Evolutionary conservation across 2,329 filamentous ascomycete species (phyloP).

Genomic region (Penicillium freii): DNA sequence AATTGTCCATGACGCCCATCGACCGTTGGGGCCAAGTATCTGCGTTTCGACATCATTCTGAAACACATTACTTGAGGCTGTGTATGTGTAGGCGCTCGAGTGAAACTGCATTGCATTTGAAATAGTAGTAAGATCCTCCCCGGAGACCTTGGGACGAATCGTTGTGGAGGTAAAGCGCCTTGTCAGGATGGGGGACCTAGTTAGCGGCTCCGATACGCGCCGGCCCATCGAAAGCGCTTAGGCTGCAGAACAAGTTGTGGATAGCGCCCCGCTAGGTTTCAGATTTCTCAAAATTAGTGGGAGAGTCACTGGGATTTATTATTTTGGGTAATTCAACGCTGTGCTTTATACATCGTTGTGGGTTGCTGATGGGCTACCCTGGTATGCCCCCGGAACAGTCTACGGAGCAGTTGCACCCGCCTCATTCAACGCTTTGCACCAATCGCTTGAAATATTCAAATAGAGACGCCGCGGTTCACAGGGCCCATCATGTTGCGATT

Average conservation of each 20-base stretch:
- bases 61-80: constrained; percentile 25
- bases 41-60: constrained; percentile 12
- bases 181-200: constrained; percentile 9
- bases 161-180: constrained; percentile 8
- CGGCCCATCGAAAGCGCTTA: constrained; percentile 21
- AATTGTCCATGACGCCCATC: constrained; percentile 12
- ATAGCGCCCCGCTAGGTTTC: constrained; percentile 10
- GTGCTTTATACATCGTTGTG: neutral
- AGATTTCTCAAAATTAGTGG: neutral
- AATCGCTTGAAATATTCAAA: neutral
- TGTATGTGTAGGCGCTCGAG: constrained; percentile 28
- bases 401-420: neutral
- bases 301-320: neutral
- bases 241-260: constrained; percentile 4
- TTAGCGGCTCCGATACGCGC: constrained; percentile 23
- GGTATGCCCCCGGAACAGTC: neutral
- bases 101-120: constrained; percentile 29
- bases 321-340: neutral
- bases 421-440: neutral
- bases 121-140: neutral
- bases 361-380: neutral
- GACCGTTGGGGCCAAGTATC: constrained; percentile 8
- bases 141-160: constrained; percentile 5
- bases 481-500: neutral
- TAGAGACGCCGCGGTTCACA: neutral